Evolutionary conservation across 163 green algal species (phyloP).

Genomic region (Chloromonas sp.): DNA sequence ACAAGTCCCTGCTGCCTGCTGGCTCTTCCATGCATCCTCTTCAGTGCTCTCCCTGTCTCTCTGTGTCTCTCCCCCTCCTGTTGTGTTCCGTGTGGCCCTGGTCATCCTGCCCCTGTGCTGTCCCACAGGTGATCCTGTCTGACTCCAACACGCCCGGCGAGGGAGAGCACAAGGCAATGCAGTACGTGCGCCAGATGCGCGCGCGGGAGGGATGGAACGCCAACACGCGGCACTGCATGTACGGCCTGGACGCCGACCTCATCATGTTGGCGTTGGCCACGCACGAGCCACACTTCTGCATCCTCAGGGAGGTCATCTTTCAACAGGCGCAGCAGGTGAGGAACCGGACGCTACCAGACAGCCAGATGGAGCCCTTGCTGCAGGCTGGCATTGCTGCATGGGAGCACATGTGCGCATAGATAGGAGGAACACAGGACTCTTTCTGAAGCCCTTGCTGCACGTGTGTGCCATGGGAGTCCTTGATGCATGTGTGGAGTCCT

Average conservation of each 20-base stretch:
- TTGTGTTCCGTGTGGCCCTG: too few species aligned
- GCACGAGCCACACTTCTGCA: constrained; percentile 94
- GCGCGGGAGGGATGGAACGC: constrained; percentile 70
- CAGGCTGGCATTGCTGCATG: too few species aligned
- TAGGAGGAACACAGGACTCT: neutral
- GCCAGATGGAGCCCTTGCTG: too few species aligned
- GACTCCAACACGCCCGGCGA: constrained; percentile 82
- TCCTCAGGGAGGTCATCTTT: constrained; percentile 81
- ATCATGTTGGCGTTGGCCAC: constrained; percentile 97
- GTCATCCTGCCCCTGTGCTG: too few species aligned
- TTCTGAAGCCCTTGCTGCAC: neutral
- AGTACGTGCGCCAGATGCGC: constrained; percentile 68
- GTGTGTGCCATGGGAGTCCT: too few species aligned
- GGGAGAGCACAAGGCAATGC: constrained; percentile 97
- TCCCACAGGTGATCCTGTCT: constrained; percentile 78
- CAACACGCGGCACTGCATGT: constrained; percentile 91
- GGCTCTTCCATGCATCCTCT: too few species aligned
- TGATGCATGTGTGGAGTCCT: too few species aligned
- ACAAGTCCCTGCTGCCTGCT: too few species aligned
- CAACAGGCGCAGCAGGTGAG: constrained; percentile 21
- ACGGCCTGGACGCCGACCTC: constrained; percentile 96
- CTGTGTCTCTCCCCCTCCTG: too few species aligned
- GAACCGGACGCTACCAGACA: neutral
- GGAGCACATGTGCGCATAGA: too few species aligned
- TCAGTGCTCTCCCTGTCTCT: too few species aligned